Base-by-base conservation (phyloP, 2,329 filamentous ascomycete species). In the Sphaerulina musiva region DNA sequence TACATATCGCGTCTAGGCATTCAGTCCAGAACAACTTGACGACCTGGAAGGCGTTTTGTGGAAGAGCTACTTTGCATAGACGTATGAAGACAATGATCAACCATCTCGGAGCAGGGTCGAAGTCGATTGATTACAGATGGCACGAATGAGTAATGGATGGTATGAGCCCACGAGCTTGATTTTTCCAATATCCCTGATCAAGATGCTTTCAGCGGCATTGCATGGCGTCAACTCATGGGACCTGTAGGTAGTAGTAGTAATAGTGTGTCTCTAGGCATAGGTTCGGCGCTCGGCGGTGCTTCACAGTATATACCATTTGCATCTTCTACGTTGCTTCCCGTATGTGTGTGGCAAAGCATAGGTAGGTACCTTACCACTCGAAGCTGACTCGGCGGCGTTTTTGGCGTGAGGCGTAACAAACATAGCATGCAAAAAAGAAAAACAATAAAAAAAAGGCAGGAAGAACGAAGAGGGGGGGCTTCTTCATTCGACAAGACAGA, bases 1-100 rank as follows among this genome's bases (percentile, higher is more conserved):
- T 43, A 64, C 59, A 45, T 57, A 57, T 60, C 48, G 58, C 34
- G 43, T 34, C 56, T 59, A 87, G 83, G 82, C 80, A 56, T 98
- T 98, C 69, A 90, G 90, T 26, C 76, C 86, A 31, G 93, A 97
- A 64, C 92, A 98, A 68, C 77, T 98, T 9, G 93, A 97, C 71
- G 92, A 97, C 68, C 72, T 98, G 55, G 91, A 96, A 66, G 93
- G 93, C 49, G 95, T 98, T 46, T 76, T 98, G 49, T 98, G 93
- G 93, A 98, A 98, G 84, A 97, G 92, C 72, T 98, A 98, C 70
- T 98, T 98, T 76, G 95, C 91, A 40, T 95, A 76, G 46, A 26
- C 12, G 11, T 23, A 48, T 36, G 46, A 48, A 29, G 26, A 29
- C 26, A 6, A 29, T 29, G 26, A 29, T 29, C 26, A 29, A 29